phyloP scores from a whole-genome alignment of 2,329 filamentous ascomycete genomes.

The Sclerotinia borealis region DNA sequence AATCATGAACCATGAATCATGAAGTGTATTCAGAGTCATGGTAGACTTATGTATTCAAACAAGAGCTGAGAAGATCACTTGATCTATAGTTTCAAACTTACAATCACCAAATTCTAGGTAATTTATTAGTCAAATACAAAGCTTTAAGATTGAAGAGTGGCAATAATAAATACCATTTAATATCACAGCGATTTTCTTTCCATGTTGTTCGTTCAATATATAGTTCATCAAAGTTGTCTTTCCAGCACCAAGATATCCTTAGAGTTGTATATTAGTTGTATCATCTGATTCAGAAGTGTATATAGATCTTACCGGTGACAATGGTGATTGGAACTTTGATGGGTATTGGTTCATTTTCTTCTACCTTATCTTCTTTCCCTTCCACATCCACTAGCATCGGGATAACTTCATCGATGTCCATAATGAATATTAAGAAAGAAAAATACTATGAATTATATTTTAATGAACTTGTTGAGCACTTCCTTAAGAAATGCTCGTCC shows the following conservation, averaged over 20 bases:
- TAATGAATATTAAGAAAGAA: constrained; percentile 31
- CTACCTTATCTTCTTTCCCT: constrained; percentile 31
- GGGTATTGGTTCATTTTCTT: constrained; percentile 43
- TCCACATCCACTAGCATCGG: constrained; percentile 54
- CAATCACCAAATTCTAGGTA: constrained; percentile 71
- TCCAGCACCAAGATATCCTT: constrained; percentile 84
- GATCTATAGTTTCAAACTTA: constrained; percentile 37
- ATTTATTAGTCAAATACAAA: constrained; percentile 14
- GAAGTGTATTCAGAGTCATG: not conserved
- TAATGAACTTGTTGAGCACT: not conserved
- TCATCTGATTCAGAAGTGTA: not conserved
- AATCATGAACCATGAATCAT: not conserved
- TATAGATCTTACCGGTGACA: constrained; percentile 56
- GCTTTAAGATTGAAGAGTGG: not conserved
- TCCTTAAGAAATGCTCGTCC: not conserved
- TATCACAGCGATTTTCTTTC: constrained; percentile 97
- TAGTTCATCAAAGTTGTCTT: constrained; percentile 96
- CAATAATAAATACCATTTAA: constrained; percentile 64
- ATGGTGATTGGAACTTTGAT: constrained; percentile 79
- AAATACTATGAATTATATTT: not conserved
- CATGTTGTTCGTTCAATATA: constrained; percentile 89
- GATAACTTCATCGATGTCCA: constrained; percentile 60
- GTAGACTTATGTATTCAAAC: not conserved
- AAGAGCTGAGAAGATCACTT: not conserved
- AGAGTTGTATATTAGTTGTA: not conserved